Conservation (phyloP, 305 asterid genomes). For the Solanum hybrid region DNA sequence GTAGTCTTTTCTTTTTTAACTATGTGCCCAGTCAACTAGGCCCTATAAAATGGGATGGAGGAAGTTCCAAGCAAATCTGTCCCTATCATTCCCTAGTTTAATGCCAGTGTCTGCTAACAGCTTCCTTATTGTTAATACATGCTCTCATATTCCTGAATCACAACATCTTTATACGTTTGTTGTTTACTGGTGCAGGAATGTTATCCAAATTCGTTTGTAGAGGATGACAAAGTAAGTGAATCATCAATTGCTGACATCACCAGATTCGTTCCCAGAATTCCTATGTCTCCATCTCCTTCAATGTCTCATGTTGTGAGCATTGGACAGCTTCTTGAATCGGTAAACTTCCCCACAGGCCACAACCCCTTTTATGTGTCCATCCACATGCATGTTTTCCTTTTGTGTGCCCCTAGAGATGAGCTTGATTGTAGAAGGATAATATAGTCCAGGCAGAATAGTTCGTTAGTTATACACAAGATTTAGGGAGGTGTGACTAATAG, state of each 20-base stretch:
- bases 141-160: background rate
- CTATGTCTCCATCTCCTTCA: constrained; percentile 72
- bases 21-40: background rate
- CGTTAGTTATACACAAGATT: background rate
- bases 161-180: background rate
- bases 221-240: constrained; percentile 69
- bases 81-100: constrained; percentile 1
- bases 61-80: background rate
- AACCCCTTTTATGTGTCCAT: background rate
- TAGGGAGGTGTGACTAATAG: background rate
- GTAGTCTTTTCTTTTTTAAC: background rate
- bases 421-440: background rate
- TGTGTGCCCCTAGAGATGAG: background rate
- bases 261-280: constrained; percentile 57
- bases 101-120: background rate
- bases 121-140: background rate
- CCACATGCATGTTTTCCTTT: background rate
- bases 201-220: constrained; percentile 51
- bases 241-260: constrained; percentile 73
- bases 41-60: background rate
- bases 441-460: background rate
- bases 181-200: constrained; percentile 42
- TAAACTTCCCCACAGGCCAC: constrained; percentile 16
- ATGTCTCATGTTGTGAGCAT: constrained; percentile 77
- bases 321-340: constrained; percentile 91